These are phyloP conservation scores for Dryas alaskensis DNA, from an alignment of 306 rosid species.

Conservation along the genomic window DNA sequence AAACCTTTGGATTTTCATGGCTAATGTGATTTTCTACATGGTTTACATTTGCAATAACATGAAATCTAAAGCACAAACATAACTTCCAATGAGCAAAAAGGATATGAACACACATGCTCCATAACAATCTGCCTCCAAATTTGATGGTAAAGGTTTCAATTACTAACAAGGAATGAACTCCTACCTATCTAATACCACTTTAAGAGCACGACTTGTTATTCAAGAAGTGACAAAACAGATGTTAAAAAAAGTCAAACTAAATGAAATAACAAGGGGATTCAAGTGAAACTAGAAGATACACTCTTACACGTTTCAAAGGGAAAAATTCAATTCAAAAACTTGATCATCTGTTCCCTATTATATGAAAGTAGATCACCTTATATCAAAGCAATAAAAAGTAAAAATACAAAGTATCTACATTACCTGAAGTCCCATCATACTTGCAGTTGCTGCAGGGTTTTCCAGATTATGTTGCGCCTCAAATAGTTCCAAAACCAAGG, in stretches of 20 bases:
- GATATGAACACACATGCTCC: too few relatives aligned
- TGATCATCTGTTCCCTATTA: background rate
- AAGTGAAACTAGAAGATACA: background rate
- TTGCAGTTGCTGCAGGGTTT: conserved; percentile 52
- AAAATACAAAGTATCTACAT: background rate
- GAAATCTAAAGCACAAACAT: too few relatives aligned
- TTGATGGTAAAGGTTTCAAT: too few relatives aligned
- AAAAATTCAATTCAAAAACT: background rate
- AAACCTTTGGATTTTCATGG: too few relatives aligned
- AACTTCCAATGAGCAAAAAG: too few relatives aligned
- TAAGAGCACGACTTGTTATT: too few relatives aligned
- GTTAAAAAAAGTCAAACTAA: background rate
- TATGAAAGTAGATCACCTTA: background rate
- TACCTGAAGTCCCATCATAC: conserved; percentile 68
- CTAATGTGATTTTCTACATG: too few relatives aligned
- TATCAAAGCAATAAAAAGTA: conserved; percentile 4
- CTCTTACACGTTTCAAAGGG: background rate
- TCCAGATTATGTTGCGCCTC: conserved; percentile 50
- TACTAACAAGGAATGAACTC: too few relatives aligned
- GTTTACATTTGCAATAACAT: too few relatives aligned
- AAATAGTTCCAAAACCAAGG: conserved; percentile 73
- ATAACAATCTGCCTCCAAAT: too few relatives aligned
- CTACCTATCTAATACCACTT: too few relatives aligned
- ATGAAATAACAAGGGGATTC: background rate
- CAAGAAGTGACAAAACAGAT: too few relatives aligned